A percentile compares a stretch with the other conserved stretches of the same genome.
Evolutionary conservation across 2,329 filamentous ascomycete species (phyloP).

Genomic region (Calonectria montana): DNA sequence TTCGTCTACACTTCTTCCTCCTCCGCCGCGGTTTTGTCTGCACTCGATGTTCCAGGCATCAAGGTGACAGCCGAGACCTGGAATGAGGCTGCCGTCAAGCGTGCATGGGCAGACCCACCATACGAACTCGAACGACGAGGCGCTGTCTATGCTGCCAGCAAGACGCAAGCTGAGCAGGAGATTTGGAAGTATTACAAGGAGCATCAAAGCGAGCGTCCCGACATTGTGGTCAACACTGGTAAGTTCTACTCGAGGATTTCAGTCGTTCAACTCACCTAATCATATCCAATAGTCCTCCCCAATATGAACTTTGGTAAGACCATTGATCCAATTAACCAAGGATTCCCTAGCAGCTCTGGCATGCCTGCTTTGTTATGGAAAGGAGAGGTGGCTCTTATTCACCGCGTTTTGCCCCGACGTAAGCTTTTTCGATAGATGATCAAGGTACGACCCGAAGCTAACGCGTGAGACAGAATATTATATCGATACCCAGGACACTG

Average conservation of each 20-base stretch:
- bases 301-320: slow-evolving; percentile 42
- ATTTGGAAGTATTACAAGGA: slow-evolving; percentile 50
- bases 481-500: slow-evolving; percentile 61
- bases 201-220: slow-evolving; percentile 37
- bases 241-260: accelerated
- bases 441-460: accelerated
- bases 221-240: slow-evolving; percentile 42
- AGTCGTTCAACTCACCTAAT: accelerated
- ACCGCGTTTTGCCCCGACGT: slow-evolving; percentile 12
- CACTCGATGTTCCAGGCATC: not conserved
- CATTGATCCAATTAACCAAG: slow-evolving; percentile 35
- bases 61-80: slow-evolving; percentile 39
- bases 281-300: slow-evolving; percentile 36
- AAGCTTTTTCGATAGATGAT: not conserved
- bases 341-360: slow-evolving; percentile 36
- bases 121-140: slow-evolving; percentile 43
- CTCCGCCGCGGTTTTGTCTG: not conserved
- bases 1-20: slow-evolving; percentile 48
- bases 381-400: slow-evolving; percentile 19
- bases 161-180: slow-evolving; percentile 49
- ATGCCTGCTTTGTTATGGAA: slow-evolving; percentile 36
- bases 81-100: slow-evolving; percentile 47
- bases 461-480: slow-evolving; percentile 51
- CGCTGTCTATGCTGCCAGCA: slow-evolving; percentile 52
- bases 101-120: slow-evolving; percentile 51